Evolutionary conservation across 2,329 filamentous ascomycete genomes (phyloP), one percentile per base, ranked within the genome.

Genomic region (Scedosporium minutisporum): DNA sequence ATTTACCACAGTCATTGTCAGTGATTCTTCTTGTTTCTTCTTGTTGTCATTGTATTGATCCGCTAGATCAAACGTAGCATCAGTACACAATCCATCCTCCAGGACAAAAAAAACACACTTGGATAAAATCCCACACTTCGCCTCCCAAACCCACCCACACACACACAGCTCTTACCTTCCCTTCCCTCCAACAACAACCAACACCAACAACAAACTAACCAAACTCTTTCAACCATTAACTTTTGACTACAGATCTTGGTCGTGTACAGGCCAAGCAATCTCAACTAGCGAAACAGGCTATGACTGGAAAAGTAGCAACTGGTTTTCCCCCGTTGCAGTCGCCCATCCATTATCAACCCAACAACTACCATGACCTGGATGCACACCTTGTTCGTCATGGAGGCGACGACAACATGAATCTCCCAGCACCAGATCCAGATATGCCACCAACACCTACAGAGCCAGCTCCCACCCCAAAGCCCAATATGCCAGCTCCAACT

Each of bases 241-340:
- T 33, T 23, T 58, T 23, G 10, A 21, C 27, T 41, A 38, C n/a
- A 68, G 67, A 67, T 64, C 65, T 68, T 65, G 66, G 67, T 44
- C 66, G 65, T 53, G 64, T 61, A 61, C 67, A 69, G 64, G 63
- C 67, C 44, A 66, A 69, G 63, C 67, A 69, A 63, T 69, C 67
- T 57, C 58, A 63, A 48, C 64, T 69, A 51, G 67, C 67, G 46
- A 69, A 69, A 63, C 61, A 65, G 62, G 67, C 65, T 60, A 69
- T 69, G 67, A 67, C 53, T 48, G 42, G 61, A 29, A 58, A 42
- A 12, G 41, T 23, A 48, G 42, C 58, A 63, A 29, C 38, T 9
- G 33, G 53, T 14, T 42, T 58, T 41, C 9, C 55, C 1, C 55
- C 55, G 4, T 57, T 48, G 21, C 60, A 58, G 9, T 48, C 55